phyloP scores from a whole-genome alignment of 2,329 filamentous ascomycete genomes.

The Canariomyces notabilis region DNA sequence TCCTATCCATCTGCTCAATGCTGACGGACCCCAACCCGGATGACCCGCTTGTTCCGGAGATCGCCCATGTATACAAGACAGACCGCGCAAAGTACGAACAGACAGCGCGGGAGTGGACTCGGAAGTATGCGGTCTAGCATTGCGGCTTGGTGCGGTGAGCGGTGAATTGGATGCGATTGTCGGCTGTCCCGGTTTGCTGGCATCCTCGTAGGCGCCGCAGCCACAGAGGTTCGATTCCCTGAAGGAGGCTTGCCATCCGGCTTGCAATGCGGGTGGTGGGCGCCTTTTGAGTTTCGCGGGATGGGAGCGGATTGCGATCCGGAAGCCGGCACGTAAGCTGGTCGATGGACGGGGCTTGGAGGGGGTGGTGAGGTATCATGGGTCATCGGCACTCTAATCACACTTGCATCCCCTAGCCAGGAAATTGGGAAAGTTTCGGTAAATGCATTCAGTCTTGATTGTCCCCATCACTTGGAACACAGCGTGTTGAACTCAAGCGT shows the following conservation, averaged over 20 bases:
- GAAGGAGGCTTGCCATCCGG: neutral
- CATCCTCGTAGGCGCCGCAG: neutral
- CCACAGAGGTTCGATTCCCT: neutral
- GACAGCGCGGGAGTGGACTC: slow-evolving; percentile 95
- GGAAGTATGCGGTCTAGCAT: slow-evolving; percentile 90
- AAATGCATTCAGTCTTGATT: slow-evolving; percentile 17
- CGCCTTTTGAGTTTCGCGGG: neutral
- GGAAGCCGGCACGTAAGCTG: neutral
- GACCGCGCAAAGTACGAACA: slow-evolving; percentile 94
- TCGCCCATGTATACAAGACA: slow-evolving; percentile 99
- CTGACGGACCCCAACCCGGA: slow-evolving; percentile 98
- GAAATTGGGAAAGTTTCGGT: slow-evolving; percentile 14
- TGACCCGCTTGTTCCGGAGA: slow-evolving; percentile 96
- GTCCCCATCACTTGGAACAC: slow-evolving; percentile 1
- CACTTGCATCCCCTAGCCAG: slow-evolving; percentile 16
- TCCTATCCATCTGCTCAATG: slow-evolving; percentile 99
- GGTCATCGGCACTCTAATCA: slow-evolving; percentile 12
- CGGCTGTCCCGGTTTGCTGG: slow-evolving; percentile 6
- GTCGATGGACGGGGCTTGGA: slow-evolving; percentile 1
- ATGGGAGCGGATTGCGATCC: neutral
- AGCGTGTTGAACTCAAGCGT: too few relatives aligned
- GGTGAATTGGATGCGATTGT: slow-evolving; percentile 6
- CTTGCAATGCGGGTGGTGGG: neutral
- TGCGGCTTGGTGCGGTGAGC: neutral
- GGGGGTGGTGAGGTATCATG: slow-evolving; percentile 10